Percentiles rank a stretch among this genome's conserved stretches.
phyloP scores from a whole-genome alignment of 768 basidiomycete species.

The Hysterangium stoloniferum region DNA sequence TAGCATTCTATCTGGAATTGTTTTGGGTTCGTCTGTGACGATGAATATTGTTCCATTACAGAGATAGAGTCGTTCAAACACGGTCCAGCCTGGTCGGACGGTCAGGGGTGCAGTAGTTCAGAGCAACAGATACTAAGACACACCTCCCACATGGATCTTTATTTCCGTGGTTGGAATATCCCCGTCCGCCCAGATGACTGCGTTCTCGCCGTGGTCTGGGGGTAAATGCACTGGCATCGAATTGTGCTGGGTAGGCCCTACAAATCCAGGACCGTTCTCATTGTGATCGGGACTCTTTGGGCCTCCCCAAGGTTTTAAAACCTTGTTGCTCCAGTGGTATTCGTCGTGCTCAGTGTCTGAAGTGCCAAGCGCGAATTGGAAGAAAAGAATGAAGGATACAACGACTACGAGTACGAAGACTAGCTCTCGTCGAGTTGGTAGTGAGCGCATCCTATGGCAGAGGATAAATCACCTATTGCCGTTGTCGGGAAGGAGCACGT shows the following conservation, averaged over 20 bases:
- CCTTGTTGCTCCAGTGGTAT: constrained; percentile 12
- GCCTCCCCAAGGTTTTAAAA: constrained; percentile 7
- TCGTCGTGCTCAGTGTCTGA: constrained; percentile 17
- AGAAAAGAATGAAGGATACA: constrained; percentile 39
- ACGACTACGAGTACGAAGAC: constrained; percentile 44
- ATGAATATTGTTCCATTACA: constrained; percentile 77
- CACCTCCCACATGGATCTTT: constrained; percentile 71
- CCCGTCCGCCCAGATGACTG: constrained; percentile 30
- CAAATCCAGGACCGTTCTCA: constrained; percentile 8
- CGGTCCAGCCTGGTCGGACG: constrained; percentile 67
- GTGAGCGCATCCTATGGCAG: constrained; percentile 1
- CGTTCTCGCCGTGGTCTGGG: constrained; percentile 16
- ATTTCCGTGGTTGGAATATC: constrained; percentile 54
- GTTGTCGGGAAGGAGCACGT: background rate
- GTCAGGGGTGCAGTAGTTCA: background rate
- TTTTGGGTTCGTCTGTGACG: constrained; percentile 64
- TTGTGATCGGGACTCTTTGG: constrained; percentile 10
- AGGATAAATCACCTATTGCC: too few species aligned
- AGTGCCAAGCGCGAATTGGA: constrained; percentile 20
- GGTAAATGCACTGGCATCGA: too few species aligned
- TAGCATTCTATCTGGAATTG: constrained; percentile 53
- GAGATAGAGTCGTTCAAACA: constrained; percentile 77
- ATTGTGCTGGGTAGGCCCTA: constrained; percentile 5
- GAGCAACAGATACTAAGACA: constrained; percentile 14
- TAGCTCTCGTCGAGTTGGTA: constrained; percentile 50